Evolutionary conservation across 2,329 filamentous ascomycete species (phyloP).

Genomic region (Ophiocordyceps unilateralis): DNA sequence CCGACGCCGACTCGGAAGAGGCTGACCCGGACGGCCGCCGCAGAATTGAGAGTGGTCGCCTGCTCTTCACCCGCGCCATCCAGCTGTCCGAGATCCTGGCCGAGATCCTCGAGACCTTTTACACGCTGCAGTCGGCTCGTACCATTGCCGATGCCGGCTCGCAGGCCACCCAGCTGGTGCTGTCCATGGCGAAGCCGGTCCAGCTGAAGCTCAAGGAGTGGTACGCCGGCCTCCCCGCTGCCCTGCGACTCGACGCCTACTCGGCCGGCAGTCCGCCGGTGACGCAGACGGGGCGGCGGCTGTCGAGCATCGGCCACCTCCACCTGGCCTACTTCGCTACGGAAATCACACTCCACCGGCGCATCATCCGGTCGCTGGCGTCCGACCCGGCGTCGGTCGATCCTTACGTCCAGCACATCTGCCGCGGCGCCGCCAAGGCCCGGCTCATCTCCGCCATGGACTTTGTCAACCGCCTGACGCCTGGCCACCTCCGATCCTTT

Average conservation of each 20-base stretch:
- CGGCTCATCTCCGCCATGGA: conserved; percentile 93
- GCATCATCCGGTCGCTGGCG: conserved; percentile 67
- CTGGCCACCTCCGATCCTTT: conserved; percentile 73
- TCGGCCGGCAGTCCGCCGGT: conserved; percentile 10
- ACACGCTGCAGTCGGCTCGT: conserved; percentile 60
- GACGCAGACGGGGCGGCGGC: conserved; percentile 18
- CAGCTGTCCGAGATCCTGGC: conserved; percentile 57
- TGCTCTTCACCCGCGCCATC: conserved; percentile 61
- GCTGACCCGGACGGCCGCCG: conserved; percentile 41
- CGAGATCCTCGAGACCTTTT: conserved; percentile 70
- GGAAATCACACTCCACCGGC: conserved; percentile 82
- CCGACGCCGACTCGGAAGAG: conserved; percentile 52
- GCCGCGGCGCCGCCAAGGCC: conserved; percentile 83
- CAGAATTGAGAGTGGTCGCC: conserved; percentile 49
- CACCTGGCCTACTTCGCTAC: conserved; percentile 88
- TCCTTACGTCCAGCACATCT: conserved; percentile 77
- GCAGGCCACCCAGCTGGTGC: conserved; percentile 54
- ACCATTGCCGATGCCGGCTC: conserved; percentile 47
- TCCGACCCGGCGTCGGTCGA: conserved; percentile 34
- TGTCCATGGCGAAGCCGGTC: conserved; percentile 63
- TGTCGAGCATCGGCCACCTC: conserved; percentile 55
- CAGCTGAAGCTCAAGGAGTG: conserved; percentile 71
- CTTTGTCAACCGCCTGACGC: conserved; percentile 83
- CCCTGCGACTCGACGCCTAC: conserved; percentile 48
- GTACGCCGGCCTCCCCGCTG: conserved; percentile 51